Evolutionary conservation across 169 alveolate species (phyloP).

Genomic region (Nephromyces sp.): DNA sequence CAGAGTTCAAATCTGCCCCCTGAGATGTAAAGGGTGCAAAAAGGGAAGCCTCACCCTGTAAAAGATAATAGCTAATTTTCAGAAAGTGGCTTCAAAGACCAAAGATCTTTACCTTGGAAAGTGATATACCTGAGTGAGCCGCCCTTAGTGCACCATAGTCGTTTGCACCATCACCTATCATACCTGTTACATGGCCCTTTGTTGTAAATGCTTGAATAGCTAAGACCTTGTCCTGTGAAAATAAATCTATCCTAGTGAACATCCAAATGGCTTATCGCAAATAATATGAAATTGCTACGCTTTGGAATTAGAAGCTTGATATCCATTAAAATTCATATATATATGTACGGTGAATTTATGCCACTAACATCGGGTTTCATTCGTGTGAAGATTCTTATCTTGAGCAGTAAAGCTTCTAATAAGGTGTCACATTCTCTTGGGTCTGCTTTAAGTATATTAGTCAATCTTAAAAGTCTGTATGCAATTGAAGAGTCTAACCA

Average conservation of each 20-base stretch:
- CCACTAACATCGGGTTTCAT: neutral
- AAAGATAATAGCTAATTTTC: neutral
- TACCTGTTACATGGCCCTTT: conserved; percentile 42
- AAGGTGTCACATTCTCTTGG: no score
- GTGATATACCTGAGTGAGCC: conserved; percentile 83
- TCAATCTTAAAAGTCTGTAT: no score
- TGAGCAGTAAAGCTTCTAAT: no score
- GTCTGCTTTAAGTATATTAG: no score
- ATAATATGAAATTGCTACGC: no score
- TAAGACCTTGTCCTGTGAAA: neutral
- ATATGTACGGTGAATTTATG: no score
- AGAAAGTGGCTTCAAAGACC: neutral
- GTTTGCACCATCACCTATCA: conserved; percentile 89
- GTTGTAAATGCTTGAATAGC: neutral
- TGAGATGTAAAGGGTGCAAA: conserved; percentile 77
- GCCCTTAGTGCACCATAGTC: conserved; percentile 85
- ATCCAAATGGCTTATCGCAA: no score
- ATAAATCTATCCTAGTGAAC: no score
- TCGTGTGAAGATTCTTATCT: neutral
- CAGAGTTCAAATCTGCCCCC: neutral
- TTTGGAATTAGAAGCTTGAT: no score
- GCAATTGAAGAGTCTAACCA: no score
- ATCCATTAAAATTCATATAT: no score
- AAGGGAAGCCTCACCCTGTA: conserved; percentile 62
- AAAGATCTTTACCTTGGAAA: conserved; percentile 51